Evolutionary conservation across 805 yeast species (phyloP), one percentile per base, ranked within the genome.

Genomic region (Lipomyces spencermartinsiae): DNA sequence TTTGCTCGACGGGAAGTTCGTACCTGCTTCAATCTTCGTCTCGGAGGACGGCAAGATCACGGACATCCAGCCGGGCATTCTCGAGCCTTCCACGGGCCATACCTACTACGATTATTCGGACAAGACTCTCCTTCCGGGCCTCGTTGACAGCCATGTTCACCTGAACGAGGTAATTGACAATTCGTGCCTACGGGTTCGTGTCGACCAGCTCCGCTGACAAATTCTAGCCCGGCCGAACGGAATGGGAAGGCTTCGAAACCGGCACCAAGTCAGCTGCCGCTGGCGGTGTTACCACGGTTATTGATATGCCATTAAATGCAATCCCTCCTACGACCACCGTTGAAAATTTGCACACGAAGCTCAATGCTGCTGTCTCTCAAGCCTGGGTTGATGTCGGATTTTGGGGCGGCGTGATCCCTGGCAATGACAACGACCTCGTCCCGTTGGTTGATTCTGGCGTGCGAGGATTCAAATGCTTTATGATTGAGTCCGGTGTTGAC

Each of bases 221-320:
- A 10, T 19, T 53, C 16, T 53, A 53, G 56, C 98, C 98, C 0
- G 98, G 98, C n/a, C 82, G 98, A 73, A 93, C 98, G 0, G 97
- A 93, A 70, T 93, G 98, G 98, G 98, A 93, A 79, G 98, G 98
- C 1, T 93, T 94, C 77, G 97, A 88, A n/a, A 90, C 97, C 0
- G 98, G 98, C 0, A 93, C 98, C 0, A 89, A 89, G 76, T 91
- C 97, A 1, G 98, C 98, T 0, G 97, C 97, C 0, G 84, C 93
- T 12, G 98, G 98, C 19, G 98, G 98, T 66, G 98, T 93, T 60
- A 93, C 98, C 31, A 93, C 97, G 0, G 96, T 93, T 22, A 85
- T 93, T 22, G 98, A 93, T 77, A 93, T 93, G 98, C 98, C 98
- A 0, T 81, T 93, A 76, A 93, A 93, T 78, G 97, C 97, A 2